A percentile compares a stretch with the other conserved stretches of the same genome.
phyloP scores from a whole-genome alignment of 495 filamentous ascomycete genomes.

The Penicillium alfredii region DNA sequence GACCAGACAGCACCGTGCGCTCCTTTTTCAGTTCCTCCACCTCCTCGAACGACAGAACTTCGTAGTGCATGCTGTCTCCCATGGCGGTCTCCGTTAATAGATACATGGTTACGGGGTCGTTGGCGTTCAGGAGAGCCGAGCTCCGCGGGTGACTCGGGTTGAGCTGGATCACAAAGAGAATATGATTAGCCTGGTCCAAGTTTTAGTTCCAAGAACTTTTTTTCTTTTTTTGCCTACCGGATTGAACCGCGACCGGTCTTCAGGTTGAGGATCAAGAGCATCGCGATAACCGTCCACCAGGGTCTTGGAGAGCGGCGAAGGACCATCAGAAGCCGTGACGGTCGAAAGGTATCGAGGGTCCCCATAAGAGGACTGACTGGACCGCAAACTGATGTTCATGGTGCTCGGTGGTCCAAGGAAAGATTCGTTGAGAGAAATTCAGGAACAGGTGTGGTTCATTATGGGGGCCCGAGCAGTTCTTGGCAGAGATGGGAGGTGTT shows the following conservation, averaged over 20 bases:
- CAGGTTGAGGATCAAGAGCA: conserved; percentile 27
- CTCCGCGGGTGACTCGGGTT: conserved; percentile 32
- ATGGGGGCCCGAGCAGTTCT: too few species aligned
- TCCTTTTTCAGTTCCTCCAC: conserved; percentile 89
- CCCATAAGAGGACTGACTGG: conserved; percentile 43
- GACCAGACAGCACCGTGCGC: conserved; percentile 56
- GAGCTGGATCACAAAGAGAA: conserved; percentile 17
- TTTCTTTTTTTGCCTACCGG: conserved; percentile 28
- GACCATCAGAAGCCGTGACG: conserved; percentile 32
- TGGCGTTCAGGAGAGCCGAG: conserved; percentile 40
- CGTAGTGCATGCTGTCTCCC: conserved; percentile 73
- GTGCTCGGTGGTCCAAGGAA: conserved; percentile 14
- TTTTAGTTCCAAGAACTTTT: background rate
- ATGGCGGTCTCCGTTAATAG: conserved; percentile 90
- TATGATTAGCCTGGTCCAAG: conserved; percentile 12
- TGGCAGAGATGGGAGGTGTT: too few species aligned
- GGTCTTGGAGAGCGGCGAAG: conserved; percentile 33
- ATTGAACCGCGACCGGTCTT: conserved; percentile 34
- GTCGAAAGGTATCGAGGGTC: conserved; percentile 41
- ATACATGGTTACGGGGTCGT: conserved; percentile 66
- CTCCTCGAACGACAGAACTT: conserved; percentile 83
- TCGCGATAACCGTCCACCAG: conserved; percentile 45
- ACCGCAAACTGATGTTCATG: conserved; percentile 44
- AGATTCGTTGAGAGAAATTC: conserved; percentile 12
- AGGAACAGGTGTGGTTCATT: conserved; percentile 16